These are phyloP conservation scores for Mortierella hygrophila DNA, from an alignment of 192 early-diverging fungal genomes.

Conservation along the genomic window DNA sequence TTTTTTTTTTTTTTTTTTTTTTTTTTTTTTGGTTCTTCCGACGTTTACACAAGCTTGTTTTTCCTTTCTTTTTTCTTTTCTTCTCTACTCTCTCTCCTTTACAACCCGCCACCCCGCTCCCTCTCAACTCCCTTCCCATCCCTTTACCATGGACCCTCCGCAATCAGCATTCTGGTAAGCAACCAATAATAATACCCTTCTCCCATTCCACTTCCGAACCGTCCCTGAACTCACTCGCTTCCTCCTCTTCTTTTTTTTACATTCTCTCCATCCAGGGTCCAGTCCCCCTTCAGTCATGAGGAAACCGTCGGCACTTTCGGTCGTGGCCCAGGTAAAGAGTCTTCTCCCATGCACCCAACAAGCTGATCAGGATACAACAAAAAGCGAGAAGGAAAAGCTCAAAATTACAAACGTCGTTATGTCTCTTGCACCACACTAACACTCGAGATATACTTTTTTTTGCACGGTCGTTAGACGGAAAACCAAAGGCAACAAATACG, in stretches of 20 bases:
- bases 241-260: background rate
- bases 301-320: background rate
- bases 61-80: background rate
- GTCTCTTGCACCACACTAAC: background rate
- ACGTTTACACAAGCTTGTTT: too few species aligned
- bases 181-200: background rate
- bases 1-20: background rate
- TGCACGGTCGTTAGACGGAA: background rate
- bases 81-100: background rate
- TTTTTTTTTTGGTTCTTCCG: background rate
- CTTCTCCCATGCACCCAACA: background rate
- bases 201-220: background rate
- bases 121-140: background rate
- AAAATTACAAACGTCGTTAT: background rate
- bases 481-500: conserved; percentile 22
- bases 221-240: background rate
- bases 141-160: conserved; percentile 15
- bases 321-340: background rate
- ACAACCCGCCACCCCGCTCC: too few species aligned
- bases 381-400: background rate
- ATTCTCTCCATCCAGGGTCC: conserved; percentile 12
- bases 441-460: background rate
- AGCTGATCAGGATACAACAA: background rate
- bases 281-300: background rate
- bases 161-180: conserved; percentile 25